Percentiles rank a stretch among this genome's conserved stretches.
Conservation (phyloP, 2,329 filamentous ascomycete genomes). For the Periconia sp. region DNA sequence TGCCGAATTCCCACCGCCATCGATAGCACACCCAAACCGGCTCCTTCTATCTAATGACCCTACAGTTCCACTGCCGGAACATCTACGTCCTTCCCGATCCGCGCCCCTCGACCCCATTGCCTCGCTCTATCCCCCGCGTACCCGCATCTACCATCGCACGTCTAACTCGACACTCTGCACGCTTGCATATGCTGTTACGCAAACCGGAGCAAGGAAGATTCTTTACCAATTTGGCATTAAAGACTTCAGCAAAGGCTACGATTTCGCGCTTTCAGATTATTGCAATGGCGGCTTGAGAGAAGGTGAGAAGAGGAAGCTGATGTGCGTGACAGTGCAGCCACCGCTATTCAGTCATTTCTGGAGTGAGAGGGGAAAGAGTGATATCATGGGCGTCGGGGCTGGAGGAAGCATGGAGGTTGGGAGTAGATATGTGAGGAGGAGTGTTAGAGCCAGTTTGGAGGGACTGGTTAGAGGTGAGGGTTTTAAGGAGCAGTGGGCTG, state of each 20-base stretch:
- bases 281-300: slow-evolving; percentile 21
- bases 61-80: slow-evolving; percentile 24
- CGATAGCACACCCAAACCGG: slow-evolving; percentile 20
- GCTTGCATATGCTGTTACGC: slow-evolving; percentile 34
- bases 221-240: slow-evolving; percentile 35
- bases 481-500: slow-evolving; percentile 22
- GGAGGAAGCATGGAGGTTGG: slow-evolving; percentile 17
- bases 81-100: slow-evolving; percentile 26
- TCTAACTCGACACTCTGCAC: slow-evolving; percentile 27
- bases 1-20: slow-evolving; percentile 23
- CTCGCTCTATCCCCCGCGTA: slow-evolving; percentile 26
- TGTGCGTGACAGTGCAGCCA: slow-evolving; percentile 35
- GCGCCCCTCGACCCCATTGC: slow-evolving; percentile 23
- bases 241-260: slow-evolving; percentile 31
- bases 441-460: slow-evolving; percentile 30
- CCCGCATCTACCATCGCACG: slow-evolving; percentile 24
- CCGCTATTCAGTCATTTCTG: slow-evolving; percentile 30
- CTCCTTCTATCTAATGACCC: slow-evolving; percentile 21
- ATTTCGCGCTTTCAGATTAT: slow-evolving; percentile 28
- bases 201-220: slow-evolving; percentile 30
- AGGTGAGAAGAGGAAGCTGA: slow-evolving; percentile 13
- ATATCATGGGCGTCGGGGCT: slow-evolving; percentile 29
- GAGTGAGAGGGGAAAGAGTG: slow-evolving; percentile 19
- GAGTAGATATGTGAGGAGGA: slow-evolving; percentile 28
- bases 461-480: slow-evolving; percentile 21